Conservation (phyloP, 768 basidiomycete genomes). For the Mycena crocata region DNA sequence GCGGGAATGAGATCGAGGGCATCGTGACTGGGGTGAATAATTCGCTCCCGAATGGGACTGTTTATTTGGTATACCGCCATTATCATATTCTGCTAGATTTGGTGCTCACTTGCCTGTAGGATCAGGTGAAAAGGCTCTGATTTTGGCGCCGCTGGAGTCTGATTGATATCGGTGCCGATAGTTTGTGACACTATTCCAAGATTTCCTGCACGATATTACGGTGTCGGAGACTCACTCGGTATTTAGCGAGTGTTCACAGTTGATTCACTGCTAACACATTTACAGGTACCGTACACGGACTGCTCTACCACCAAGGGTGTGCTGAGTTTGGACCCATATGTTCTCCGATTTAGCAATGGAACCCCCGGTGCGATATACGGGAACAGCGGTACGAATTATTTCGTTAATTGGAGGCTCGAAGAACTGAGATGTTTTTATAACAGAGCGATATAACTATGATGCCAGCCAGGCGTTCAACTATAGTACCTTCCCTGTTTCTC, state of each 20-base stretch:
- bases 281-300: constrained; percentile 67
- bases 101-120: constrained; percentile 2
- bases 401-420: not conserved
- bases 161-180: constrained; percentile 31
- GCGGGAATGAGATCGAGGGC: constrained; percentile 70
- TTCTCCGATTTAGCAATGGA: constrained; percentile 60
- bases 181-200: constrained; percentile 65
- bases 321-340: constrained; percentile 66
- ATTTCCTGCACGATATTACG: constrained; percentile 61
- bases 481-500: constrained; percentile 61
- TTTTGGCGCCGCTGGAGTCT: too few relatives aligned
- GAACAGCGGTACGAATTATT: constrained; percentile 54
- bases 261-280: not conserved
- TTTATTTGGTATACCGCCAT: constrained; percentile 53
- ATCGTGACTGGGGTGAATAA: constrained; percentile 55
- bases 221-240: constrained; percentile 64
- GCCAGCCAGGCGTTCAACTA: constrained; percentile 64
- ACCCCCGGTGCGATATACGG: constrained; percentile 67
- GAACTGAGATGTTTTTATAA: not conserved
- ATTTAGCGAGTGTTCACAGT: constrained; percentile 9
- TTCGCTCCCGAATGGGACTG: constrained; percentile 54
- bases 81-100: constrained; percentile 37
- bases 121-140: constrained; percentile 20
- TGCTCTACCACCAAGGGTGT: constrained; percentile 70
- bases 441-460: constrained; percentile 70